Evolutionary conservation across 2,329 filamentous ascomycete species (phyloP), one percentile per base, ranked within the genome.

Genomic region (Phaeosphaeria sp.): DNA sequence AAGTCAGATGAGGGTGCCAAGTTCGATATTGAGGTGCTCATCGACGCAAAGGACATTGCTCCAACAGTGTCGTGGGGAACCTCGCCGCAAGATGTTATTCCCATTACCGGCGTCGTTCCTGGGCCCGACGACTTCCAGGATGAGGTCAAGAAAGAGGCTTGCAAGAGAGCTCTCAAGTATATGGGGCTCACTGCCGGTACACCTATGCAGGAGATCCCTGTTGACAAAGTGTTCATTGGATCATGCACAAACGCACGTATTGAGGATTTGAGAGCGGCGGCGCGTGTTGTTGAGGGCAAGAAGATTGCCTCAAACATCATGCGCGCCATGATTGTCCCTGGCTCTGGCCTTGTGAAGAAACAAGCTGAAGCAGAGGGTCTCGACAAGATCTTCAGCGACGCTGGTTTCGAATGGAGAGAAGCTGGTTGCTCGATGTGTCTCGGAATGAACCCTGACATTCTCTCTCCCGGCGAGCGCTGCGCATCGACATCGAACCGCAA

Each of bases 371-470:
- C 86, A 2, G 95, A 98, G 79, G 94, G 94, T 52, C 87, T 99
- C 4, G 92, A 98, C 80, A 92, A 93, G 82, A 90, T 97, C 74
- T 98, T 99, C 79, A 74, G 82, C 9, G 92, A 96, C 60, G 93
- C 95, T 49, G 95, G 95, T 7, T 98, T 98, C 67, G 94, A 98
- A 78, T 98, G 94, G 94, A 88, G 95, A 75, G 95, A 99, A 82
- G 95, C 95, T 66, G 95, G 95, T 50, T 99, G 95, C 86, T 96
- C 92, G 62, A 99, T 99, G 95, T 98, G 95, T 77, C 85, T 99
- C 54, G 95, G 95, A 76, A 99, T 99, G 94, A 99, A 99, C 83
- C 94, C 95, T 0, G 95, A 99, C 77, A 98, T 99, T 63, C 86
- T 98, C 47, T 88, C 93, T 1, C 93, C 95, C 53, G 87, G 90